These are phyloP conservation scores for Zalerion maritima DNA, from an alignment of 495 filamentous ascomycete genomes.

Conservation along the genomic window DNA sequence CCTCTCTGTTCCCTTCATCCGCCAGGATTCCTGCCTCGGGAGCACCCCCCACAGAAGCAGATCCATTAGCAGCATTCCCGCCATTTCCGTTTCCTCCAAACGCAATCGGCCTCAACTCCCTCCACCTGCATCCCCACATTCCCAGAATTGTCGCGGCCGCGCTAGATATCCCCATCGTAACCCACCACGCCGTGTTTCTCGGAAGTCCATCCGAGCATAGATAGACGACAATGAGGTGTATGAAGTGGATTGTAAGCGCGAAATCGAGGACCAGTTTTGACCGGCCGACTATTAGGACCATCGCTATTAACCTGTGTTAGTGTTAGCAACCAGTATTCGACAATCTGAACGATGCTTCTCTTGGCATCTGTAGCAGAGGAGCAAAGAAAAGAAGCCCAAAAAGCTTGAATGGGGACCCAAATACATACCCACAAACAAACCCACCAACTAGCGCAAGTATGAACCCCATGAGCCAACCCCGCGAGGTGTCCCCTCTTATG, in stretches of 20 bases:
- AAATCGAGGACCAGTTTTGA: conserved; percentile 92
- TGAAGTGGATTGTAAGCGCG: conserved; percentile 70
- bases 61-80: conserved; percentile 8
- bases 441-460: conserved; percentile 77
- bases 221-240: conserved; percentile 66
- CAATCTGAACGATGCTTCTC: too few relatives aligned
- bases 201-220: conserved; percentile 67
- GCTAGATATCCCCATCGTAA: conserved; percentile 53
- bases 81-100: conserved; percentile 51
- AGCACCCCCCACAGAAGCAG: conserved; percentile 3
- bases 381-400: conserved; percentile 2
- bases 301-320: conserved; percentile 60
- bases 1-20: conserved; percentile 9
- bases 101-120: conserved; percentile 75
- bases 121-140: conserved; percentile 81
- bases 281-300: conserved; percentile 65
- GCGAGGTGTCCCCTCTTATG: conserved; percentile 77
- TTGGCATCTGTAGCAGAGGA: not conserved
- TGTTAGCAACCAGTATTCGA: too few relatives aligned
- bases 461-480: conserved; percentile 81
- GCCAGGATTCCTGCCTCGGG: conserved; percentile 6
- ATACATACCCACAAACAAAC: conserved; percentile 53
- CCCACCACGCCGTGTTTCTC: conserved; percentile 74
- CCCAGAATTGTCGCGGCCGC: conserved; percentile 56
- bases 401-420: conserved; percentile 3